phyloP scores from a whole-genome alignment of 2,329 filamentous ascomycete species.

The Diplocarpon mali region DNA sequence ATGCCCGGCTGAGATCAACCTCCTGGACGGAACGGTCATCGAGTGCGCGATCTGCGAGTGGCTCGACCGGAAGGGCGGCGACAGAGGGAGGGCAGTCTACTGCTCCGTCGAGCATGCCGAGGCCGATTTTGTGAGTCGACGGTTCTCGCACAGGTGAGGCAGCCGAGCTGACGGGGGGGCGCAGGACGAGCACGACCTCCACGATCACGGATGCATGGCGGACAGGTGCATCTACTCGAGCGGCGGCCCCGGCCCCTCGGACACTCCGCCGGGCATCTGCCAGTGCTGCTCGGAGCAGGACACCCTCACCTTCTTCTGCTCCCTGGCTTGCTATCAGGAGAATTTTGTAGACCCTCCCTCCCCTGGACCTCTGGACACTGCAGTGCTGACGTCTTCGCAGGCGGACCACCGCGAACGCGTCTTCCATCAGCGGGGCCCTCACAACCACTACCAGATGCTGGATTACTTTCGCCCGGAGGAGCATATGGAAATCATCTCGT shows the following conservation, averaged over 20 bases:
- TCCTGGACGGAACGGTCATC: conserved; percentile 14
- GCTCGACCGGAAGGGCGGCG: conserved; percentile 16
- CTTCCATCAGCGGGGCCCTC: conserved; percentile 3
- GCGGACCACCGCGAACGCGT: conserved; percentile 1
- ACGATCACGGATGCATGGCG: conserved; percentile 18
- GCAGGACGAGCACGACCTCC: conserved; percentile 18
- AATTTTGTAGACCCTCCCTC: conserved; percentile 15
- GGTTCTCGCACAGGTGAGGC: background rate
- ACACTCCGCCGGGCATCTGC: conserved; percentile 13
- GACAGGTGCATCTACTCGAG: conserved; percentile 14
- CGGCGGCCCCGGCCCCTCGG: conserved; percentile 11
- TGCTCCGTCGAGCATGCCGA: conserved; percentile 22
- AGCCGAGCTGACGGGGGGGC: background rate
- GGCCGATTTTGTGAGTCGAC: conserved; percentile 18
- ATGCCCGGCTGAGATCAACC: conserved; percentile 19
- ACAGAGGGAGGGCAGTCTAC: conserved; percentile 14
- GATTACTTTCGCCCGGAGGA: conserved; percentile 7
- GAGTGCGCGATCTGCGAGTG: conserved; percentile 25
- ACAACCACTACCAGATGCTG: conserved; percentile 2
- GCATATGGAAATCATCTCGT: conserved; percentile 6
- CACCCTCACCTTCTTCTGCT: conserved; percentile 19
- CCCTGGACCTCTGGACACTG: background rate
- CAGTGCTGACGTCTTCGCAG: background rate
- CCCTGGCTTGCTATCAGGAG: conserved; percentile 16
- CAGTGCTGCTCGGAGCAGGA: conserved; percentile 17